Percentiles rank a stretch among this genome's conserved stretches.
Evolutionary conservation across 306 rosid species (phyloP).

Genomic region (Rosa lucieae): DNA sequence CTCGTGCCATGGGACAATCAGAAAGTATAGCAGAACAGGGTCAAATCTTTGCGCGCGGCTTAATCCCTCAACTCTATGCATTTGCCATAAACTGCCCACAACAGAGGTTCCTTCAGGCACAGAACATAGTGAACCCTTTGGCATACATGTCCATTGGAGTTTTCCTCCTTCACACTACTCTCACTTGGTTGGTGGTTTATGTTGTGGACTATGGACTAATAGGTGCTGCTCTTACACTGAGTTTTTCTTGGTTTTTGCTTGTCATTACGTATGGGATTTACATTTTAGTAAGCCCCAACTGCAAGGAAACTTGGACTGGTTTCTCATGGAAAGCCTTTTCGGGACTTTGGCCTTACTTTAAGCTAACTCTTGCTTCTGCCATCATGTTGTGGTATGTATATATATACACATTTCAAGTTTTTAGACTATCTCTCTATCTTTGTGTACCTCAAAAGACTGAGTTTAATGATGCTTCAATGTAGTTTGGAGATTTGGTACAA

Average conservation of each 20-base stretch:
- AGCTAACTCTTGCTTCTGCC: constrained; percentile 69
- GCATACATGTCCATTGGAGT: constrained; percentile 69
- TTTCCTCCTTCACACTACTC: constrained; percentile 46
- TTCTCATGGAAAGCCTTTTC: constrained; percentile 43
- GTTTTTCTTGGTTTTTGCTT: constrained; percentile 79
- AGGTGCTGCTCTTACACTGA: constrained; percentile 62
- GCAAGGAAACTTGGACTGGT: constrained; percentile 77
- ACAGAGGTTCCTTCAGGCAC: constrained; percentile 85
- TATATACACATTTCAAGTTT: neutral
- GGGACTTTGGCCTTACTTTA: constrained; percentile 77
- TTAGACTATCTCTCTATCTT: neutral
- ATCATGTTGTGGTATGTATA: constrained; percentile 39
- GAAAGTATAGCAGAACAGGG: constrained; percentile 50
- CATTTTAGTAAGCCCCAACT: constrained; percentile 57
- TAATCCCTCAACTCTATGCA: constrained; percentile 67
- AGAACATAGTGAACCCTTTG: constrained; percentile 71
- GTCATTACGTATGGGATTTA: constrained; percentile 43
- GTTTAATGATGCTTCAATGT: constrained; percentile 4
- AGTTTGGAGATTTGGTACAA: constrained; percentile 85
- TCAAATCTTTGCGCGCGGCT: constrained; percentile 46
- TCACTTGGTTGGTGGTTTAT: constrained; percentile 55
- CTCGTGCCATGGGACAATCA: constrained; percentile 47
- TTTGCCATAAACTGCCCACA: constrained; percentile 67
- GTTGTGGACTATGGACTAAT: constrained; percentile 48
- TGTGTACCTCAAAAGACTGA: neutral